A percentile compares a stretch with the other conserved stretches of the same genome.
phyloP scores from a whole-genome alignment of 768 basidiomycete species.

The Leccinum uliginosum region DNA sequence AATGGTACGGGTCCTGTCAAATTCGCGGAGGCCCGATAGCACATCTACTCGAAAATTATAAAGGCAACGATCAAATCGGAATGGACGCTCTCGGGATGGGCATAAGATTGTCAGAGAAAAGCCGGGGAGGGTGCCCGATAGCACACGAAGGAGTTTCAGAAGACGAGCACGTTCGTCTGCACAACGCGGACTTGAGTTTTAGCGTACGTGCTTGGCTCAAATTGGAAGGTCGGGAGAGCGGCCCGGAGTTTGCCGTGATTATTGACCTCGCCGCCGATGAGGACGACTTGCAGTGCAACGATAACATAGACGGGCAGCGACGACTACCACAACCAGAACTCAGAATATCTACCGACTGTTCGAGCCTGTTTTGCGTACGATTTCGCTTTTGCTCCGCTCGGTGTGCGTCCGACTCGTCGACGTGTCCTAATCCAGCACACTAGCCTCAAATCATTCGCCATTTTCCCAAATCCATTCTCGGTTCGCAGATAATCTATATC shows the following conservation, averaged over 20 bases:
- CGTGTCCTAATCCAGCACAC: constrained; percentile 27
- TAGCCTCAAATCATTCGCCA: constrained; percentile 17
- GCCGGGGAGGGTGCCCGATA: constrained; percentile 11
- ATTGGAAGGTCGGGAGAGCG: constrained; percentile 15
- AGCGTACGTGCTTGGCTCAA: constrained; percentile 3
- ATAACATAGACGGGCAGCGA: constrained; percentile 1
- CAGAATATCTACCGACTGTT: not conserved
- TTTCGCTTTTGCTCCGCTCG: not conserved
- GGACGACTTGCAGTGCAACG: not conserved
- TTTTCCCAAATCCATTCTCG: constrained; percentile 23
- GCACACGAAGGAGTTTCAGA: not conserved
- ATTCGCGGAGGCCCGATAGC: not conserved
- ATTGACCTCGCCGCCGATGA: not conserved
- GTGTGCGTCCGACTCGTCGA: not conserved
- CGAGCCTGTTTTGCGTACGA: not conserved
- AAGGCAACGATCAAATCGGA: not conserved
- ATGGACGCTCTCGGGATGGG: constrained; percentile 14
- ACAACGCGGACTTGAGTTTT: constrained; percentile 4
- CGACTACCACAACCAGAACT: not conserved
- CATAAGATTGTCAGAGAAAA: not conserved
- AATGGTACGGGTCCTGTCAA: not conserved
- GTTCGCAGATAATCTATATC: constrained; percentile 27
- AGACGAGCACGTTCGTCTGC: constrained; percentile 12
- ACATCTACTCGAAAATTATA: not conserved
- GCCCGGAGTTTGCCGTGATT: constrained; percentile 18